These are phyloP conservation scores for Leccinum fallax DNA, from an alignment of 1,284 basidiomycete species.

Conservation along the genomic window DNA sequence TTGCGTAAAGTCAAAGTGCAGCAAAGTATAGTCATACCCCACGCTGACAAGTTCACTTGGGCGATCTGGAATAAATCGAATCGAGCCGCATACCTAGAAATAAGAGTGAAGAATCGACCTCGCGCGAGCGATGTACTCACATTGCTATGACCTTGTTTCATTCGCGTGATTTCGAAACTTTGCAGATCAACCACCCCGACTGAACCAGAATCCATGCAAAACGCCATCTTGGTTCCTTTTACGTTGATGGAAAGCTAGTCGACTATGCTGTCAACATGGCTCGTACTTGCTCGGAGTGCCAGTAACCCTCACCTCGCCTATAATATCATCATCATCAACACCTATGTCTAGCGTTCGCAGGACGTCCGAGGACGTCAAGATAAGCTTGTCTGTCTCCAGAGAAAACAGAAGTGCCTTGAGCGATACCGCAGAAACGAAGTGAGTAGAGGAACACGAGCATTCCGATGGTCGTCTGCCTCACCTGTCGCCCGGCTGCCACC, in stretches of 20 bases:
- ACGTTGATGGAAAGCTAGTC: conserved; percentile 62
- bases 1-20: conserved; percentile 67
- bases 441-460: background rate
- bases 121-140: conserved; percentile 42
- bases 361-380: conserved; percentile 53
- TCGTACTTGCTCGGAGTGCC: background rate
- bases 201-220: conserved; percentile 65
- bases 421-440: conserved; percentile 22
- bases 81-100: conserved; percentile 64
- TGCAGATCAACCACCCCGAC: conserved; percentile 66
- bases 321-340: conserved; percentile 55
- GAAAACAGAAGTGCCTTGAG: conserved; percentile 44
- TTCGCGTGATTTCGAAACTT: conserved; percentile 47
- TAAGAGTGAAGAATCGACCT: conserved; percentile 8
- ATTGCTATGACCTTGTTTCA: conserved; percentile 64
- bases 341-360: conserved; percentile 45
- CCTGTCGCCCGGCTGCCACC: conserved; percentile 62
- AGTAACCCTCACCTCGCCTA: conserved; percentile 62
- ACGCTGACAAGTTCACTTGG: conserved; percentile 73
- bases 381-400: conserved; percentile 47
- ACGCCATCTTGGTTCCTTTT: conserved; percentile 61
- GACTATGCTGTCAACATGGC: conserved; percentile 33
- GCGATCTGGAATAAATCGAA: conserved; percentile 69
- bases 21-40: conserved; percentile 69
- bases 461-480: conserved; percentile 32